Conservation (phyloP, 768 basidiomycete species). For the Macrolepiota dolichaula region DNA sequence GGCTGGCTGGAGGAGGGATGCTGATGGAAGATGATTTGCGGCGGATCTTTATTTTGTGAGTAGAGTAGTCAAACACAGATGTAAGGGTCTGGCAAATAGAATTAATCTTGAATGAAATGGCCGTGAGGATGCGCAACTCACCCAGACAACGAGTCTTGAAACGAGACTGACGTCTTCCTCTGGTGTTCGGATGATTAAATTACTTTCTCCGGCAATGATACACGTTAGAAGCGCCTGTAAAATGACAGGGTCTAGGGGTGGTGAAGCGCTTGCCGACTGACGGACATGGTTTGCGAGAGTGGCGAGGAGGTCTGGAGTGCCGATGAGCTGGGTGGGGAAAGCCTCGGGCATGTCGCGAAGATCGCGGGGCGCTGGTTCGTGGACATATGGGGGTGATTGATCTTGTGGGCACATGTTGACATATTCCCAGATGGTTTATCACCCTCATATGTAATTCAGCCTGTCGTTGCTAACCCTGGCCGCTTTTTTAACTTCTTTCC, state of each 20-base stretch:
- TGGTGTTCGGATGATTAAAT: constrained; percentile 61
- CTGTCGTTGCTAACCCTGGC: background rate
- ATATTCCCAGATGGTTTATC: background rate
- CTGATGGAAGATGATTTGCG: constrained; percentile 13
- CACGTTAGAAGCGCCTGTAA: constrained; percentile 66
- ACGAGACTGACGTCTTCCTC: constrained; percentile 65
- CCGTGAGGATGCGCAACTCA: constrained; percentile 33
- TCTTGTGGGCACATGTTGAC: background rate
- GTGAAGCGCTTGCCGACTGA: constrained; percentile 32
- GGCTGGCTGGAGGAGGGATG: constrained; percentile 9
- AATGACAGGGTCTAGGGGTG: constrained; percentile 58
- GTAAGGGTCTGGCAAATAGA: constrained; percentile 48
- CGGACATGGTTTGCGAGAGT: constrained; percentile 45
- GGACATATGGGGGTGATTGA: background rate
- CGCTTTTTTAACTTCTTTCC: background rate
- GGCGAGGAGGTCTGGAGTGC: constrained; percentile 47
- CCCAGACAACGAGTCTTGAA: constrained; percentile 54
- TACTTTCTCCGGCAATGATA: constrained; percentile 57
- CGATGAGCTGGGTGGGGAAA: constrained; percentile 32
- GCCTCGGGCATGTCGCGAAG: constrained; percentile 12
- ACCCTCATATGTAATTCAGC: background rate
- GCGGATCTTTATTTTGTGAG: constrained; percentile 54
- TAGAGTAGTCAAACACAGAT: constrained; percentile 54
- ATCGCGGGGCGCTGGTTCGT: background rate
- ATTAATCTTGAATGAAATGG: background rate